Evolutionary conservation across 2,329 filamentous ascomycete genomes (phyloP).

Genomic region (Torrubiella hemipterigena): DNA sequence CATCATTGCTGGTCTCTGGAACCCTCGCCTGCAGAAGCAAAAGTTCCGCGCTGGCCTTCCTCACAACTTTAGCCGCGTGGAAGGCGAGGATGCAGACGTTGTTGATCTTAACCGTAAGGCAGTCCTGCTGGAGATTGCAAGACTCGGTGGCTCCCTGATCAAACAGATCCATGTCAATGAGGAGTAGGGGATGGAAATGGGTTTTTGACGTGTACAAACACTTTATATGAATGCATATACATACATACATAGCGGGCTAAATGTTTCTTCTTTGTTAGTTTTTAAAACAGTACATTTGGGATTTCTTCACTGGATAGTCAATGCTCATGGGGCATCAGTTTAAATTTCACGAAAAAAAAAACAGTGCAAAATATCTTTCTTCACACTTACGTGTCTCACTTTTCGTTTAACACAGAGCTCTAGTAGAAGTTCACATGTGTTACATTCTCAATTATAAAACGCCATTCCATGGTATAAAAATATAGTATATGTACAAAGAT

Average conservation of each 20-base stretch:
- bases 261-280: too few species aligned
- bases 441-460: constrained; percentile 9
- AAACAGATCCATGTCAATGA: constrained; percentile 44
- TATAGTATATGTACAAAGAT: constrained; percentile 10
- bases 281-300: too few species aligned
- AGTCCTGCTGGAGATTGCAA: constrained; percentile 61
- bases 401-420: too few species aligned
- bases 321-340: too few species aligned
- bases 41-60: constrained; percentile 60
- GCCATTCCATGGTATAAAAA: constrained; percentile 28
- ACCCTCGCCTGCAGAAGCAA: constrained; percentile 39
- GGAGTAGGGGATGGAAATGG: constrained; percentile 3
- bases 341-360: constrained; percentile 1
- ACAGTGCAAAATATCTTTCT: too few species aligned
- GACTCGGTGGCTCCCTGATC: constrained; percentile 56
- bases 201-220: too few species aligned
- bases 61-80: constrained; percentile 36
- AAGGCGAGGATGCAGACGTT: constrained; percentile 22
- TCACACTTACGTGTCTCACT: too few species aligned
- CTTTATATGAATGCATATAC: background rate
- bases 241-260: background rate
- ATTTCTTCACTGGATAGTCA: too few species aligned
- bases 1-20: constrained; percentile 48
- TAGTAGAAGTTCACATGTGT: constrained; percentile 3
- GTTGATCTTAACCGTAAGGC: constrained; percentile 55